Conservation (phyloP, 768 basidiomycete genomes). For the Pisolithus sp. region DNA sequence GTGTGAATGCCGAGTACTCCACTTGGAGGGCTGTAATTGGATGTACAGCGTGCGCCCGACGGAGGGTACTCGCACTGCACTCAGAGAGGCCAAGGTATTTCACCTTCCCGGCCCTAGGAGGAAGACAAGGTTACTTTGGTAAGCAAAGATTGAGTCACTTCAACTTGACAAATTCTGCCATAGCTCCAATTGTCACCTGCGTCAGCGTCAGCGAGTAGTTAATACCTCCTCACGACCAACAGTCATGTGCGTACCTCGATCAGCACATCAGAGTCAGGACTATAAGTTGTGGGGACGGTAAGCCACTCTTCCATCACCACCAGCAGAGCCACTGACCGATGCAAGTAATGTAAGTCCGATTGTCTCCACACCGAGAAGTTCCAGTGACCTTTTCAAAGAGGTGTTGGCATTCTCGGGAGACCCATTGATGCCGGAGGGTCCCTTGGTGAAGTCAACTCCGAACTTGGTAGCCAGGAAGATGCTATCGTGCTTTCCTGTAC, state of each 20-base stretch:
- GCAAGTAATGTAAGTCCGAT: constrained; percentile 46
- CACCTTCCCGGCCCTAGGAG: constrained; percentile 30
- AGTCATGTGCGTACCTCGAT: constrained; percentile 36
- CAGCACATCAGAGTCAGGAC: constrained; percentile 36
- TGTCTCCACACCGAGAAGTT: constrained; percentile 33
- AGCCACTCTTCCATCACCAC: background rate
- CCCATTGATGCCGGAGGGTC: constrained; percentile 26
- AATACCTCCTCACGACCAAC: background rate
- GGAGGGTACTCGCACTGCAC: constrained; percentile 29
- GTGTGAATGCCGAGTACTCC: constrained; percentile 45
- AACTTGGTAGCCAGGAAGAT: constrained; percentile 64
- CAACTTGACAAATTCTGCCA: constrained; percentile 45
- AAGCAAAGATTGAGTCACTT: background rate
- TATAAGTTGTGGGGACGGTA: constrained; percentile 1
- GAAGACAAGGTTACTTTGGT: constrained; percentile 3
- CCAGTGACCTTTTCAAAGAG: constrained; percentile 34
- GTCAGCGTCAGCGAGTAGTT: background rate
- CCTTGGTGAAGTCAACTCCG: constrained; percentile 28
- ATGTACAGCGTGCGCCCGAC: constrained; percentile 45
- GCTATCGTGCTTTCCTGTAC: constrained; percentile 37
- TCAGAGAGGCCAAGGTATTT: constrained; percentile 51
- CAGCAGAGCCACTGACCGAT: constrained; percentile 21
- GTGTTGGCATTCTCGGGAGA: constrained; percentile 37
- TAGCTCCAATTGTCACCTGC: constrained; percentile 41
- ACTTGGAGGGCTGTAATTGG: constrained; percentile 46